Base-by-base conservation (phyloP, 768 basidiomycete genomes). In the Suillus subalutaceus region DNA sequence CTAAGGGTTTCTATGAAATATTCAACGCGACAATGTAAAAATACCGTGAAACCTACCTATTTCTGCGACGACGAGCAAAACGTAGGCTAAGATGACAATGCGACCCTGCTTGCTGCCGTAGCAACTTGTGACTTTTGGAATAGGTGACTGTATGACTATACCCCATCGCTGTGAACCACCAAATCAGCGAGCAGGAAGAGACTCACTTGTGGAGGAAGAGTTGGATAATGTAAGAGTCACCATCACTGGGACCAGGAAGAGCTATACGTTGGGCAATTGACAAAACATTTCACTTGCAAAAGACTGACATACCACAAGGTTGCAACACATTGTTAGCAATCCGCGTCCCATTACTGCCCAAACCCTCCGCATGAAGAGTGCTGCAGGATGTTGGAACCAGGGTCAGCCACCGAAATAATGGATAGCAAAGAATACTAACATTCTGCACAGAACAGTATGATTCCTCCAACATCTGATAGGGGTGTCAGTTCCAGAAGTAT, bases 171-270 rank as follows among this genome's bases (percentile, higher is more conserved):
- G 7, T 26, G 38, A 58, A 58, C 20, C 3, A 15, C 8, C 7
- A 26, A 15, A n/a, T 58, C 57, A 10, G 23, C 15, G 23, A 58
- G 37, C 23, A 58, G 7, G 37, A 57, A 4, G 13, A 23, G 57
- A 58, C 57, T 7, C 8, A 58, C 57, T 0, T 40, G n/a, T 40
- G 38, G 57, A 58, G n/a, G 57, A 58, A 58, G 57, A 58, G 57
- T 58, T 9, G n/a, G 6, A 23, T 8, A 58, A 58, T 9, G 37
- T 6, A 9, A 58, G 15, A 15, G 15, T 23, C 13, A 58, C 57
- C 13, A 9, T 23, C 13, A 58, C 7, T 13, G 37, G 57, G 38
- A 40, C 23, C 37, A 23, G 3, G 37, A 58, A 9, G 23, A 58
- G 15, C 57, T 58, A 16, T 9, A 40, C 37, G 2, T 6, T 26